These are phyloP conservation scores for Pseudogymnoascus sp. DNA, from an alignment of 2,329 filamentous ascomycete genomes.

Conservation along the genomic window DNA sequence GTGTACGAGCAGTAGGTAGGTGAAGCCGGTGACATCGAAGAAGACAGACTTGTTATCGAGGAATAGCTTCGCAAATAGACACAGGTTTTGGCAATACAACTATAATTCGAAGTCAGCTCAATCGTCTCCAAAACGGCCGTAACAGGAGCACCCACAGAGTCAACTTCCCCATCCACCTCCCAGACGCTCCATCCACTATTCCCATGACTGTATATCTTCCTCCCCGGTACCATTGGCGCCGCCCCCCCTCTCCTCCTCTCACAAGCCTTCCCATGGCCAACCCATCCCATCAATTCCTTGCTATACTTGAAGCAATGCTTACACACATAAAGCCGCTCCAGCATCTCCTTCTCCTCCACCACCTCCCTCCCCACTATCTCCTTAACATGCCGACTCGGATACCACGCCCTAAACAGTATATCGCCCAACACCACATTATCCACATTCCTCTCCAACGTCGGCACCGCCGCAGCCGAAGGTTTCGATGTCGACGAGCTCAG, in stretches of 20 bases:
- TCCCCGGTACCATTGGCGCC: slow-evolving; percentile 48
- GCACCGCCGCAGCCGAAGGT: neutral
- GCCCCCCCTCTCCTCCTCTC: slow-evolving; percentile 30
- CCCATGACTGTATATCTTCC: slow-evolving; percentile 61
- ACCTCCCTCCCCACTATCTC: slow-evolving; percentile 49
- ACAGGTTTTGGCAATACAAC: slow-evolving; percentile 91
- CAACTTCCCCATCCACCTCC: slow-evolving; percentile 83
- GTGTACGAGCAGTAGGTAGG: slow-evolving; percentile 87
- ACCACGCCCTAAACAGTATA: slow-evolving; percentile 81
- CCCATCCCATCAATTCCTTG: slow-evolving; percentile 50
- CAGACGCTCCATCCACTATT: slow-evolving; percentile 75
- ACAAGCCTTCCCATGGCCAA: slow-evolving; percentile 50
- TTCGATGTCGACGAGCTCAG: slow-evolving; percentile 3
- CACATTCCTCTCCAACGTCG: slow-evolving; percentile 59
- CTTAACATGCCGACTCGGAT: slow-evolving; percentile 80
- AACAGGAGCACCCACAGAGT: slow-evolving; percentile 48
- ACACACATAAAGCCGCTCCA: slow-evolving; percentile 75
- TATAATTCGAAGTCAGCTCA: slow-evolving; percentile 24
- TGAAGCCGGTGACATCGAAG: slow-evolving; percentile 89
- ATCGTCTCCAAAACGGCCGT: neutral
- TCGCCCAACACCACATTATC: slow-evolving; percentile 79
- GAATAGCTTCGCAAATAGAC: slow-evolving; percentile 92
- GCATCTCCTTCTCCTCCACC: slow-evolving; percentile 28
- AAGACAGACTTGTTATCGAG: slow-evolving; percentile 98
- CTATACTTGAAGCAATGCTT: slow-evolving; percentile 93